phyloP scores from a whole-genome alignment of 1,284 basidiomycete species.

The Austroboletus niveus region DNA sequence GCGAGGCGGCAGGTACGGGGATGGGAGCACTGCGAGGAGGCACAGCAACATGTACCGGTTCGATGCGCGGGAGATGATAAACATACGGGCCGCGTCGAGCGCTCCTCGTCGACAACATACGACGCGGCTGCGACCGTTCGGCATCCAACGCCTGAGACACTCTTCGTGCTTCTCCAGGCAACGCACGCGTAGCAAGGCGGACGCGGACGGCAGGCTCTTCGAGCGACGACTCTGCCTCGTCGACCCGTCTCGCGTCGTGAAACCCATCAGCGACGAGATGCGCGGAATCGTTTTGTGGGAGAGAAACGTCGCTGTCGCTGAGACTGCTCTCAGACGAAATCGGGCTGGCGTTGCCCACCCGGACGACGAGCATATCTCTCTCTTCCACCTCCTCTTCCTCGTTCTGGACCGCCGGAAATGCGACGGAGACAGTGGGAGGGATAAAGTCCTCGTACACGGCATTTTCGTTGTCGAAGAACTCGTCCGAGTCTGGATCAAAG shows the following conservation, averaged over 20 bases:
- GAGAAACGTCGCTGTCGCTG: slow-evolving; percentile 41
- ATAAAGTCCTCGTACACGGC: slow-evolving; percentile 69
- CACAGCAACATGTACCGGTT: slow-evolving; percentile 2
- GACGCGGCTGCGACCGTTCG: slow-evolving; percentile 2
- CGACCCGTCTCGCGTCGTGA: slow-evolving; percentile 14
- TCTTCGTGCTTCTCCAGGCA: slow-evolving; percentile 10
- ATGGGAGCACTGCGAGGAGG: slow-evolving; percentile 31
- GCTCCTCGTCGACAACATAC: neutral
- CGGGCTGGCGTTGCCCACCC: slow-evolving; percentile 27
- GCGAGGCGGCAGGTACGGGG: slow-evolving; percentile 26
- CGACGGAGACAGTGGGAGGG: slow-evolving; percentile 33
- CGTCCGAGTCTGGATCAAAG: slow-evolving; percentile 80
- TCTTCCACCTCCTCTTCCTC: slow-evolving; percentile 26
- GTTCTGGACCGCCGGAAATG: slow-evolving; percentile 16
- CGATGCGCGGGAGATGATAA: slow-evolving; percentile 3
- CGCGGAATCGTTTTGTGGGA: slow-evolving; percentile 42
- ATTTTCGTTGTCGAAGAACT: slow-evolving; percentile 58
- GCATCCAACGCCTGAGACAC: slow-evolving; percentile 1
- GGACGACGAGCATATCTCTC: slow-evolving; percentile 25
- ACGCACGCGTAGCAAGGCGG: slow-evolving; percentile 19
- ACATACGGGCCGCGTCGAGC: slow-evolving; percentile 4
- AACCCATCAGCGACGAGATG: slow-evolving; percentile 38
- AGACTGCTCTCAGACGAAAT: slow-evolving; percentile 37
- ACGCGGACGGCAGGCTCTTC: slow-evolving; percentile 24
- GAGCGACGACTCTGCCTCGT: slow-evolving; percentile 6